These are phyloP conservation scores for Plasmodium coatneyi DNA, from an alignment of 169 alveolate genomes.

Conservation along the genomic window DNA sequence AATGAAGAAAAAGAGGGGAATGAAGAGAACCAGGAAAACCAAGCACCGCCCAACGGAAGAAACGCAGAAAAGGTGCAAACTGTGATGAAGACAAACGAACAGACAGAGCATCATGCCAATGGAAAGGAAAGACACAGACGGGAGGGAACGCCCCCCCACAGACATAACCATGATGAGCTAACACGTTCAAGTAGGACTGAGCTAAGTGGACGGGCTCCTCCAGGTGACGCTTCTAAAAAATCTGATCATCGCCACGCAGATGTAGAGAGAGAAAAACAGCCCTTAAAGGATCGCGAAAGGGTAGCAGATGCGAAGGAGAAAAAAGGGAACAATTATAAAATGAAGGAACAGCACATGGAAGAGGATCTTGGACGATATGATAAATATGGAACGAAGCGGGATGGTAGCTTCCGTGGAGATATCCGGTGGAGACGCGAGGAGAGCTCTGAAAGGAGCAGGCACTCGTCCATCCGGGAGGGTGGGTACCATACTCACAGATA, in stretches of 20 bases:
- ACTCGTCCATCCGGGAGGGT: not conserved
- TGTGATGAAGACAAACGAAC: not conserved
- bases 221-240: not conserved
- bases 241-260: not conserved
- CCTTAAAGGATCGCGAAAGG: not conserved
- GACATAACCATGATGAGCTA: not conserved
- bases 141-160: not conserved
- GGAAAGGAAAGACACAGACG: not conserved
- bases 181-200: not conserved
- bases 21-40: not conserved
- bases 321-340: not conserved
- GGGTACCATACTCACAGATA: not conserved
- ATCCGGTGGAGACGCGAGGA: not conserved
- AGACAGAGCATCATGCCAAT: not conserved
- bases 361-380: not conserved
- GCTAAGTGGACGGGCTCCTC: not conserved
- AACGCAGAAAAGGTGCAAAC: not conserved
- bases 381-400: not conserved
- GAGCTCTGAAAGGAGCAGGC: conserved; percentile 11
- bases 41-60: not conserved
- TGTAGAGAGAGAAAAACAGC: not conserved
- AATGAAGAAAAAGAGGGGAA: too few relatives aligned
- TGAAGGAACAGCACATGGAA: conserved; percentile 1
- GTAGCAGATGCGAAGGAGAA: not conserved
- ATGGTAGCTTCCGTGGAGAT: conserved; percentile 11